Base-by-base conservation (phyloP, 768 basidiomycete genomes). In the Phlebiopsis flavidoalba region DNA sequence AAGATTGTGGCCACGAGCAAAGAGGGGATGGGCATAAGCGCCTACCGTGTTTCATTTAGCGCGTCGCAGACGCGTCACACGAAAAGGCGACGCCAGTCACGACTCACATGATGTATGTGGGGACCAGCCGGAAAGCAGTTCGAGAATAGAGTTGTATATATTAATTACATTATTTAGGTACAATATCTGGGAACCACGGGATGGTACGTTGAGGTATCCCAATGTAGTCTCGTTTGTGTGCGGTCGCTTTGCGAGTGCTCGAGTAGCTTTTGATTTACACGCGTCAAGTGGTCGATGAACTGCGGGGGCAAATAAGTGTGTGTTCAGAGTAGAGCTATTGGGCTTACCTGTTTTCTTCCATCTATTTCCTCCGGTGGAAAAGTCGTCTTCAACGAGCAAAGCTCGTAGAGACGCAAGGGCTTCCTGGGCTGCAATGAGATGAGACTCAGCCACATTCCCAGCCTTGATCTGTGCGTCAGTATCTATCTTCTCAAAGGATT, bases 351-450 rank as follows among this genome's bases (percentile, higher is more conserved):
- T 12, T n/a, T 49, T 1, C 67, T 60, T 15, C 62, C 63, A 1
- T 60, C 31, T 2, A 35, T 56, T 37, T 53, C 55, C 19, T 65
- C 64, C n/a, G 24, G 10, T 1, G 21, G 15, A 26, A n/a, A 26
- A 65, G 31, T 61, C 19, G 15, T 60, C 58, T 10, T 59, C 46
- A 56, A 51, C 58, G 49, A 53, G 58, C 40, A 62, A 17, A 36
- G 59, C 59, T 31, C 48, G 22, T 52, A 19, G 65, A 57, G 5
- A 43, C 14, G 59, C 54, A 14, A 85, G 64, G 3, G 85, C 74
- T 12, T 70, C 65, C 0, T 72, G 68, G 3, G 87, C 86, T 7
- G 82, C 72, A 17, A 68, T 66, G 50, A 86, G 71, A 14, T 74
- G 72, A 17, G 73, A 76, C 6, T 65, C 65, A 0, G 83, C 81